Base-by-base conservation (phyloP, 2,329 filamentous ascomycete genomes). In the Aspergillus neoniger region DNA sequence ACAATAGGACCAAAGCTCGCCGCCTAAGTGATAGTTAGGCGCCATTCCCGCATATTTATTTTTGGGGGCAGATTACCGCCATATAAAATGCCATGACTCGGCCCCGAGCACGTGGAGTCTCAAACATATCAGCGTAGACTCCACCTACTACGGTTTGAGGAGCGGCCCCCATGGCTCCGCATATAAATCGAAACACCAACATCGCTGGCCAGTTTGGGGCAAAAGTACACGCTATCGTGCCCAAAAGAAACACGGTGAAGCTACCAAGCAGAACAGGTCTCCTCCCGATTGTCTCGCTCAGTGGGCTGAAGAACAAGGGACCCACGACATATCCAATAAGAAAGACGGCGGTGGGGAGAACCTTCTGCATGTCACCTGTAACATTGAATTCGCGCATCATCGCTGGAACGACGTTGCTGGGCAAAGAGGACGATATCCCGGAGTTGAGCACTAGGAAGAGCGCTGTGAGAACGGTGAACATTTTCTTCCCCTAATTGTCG, bases 251-350 rank as follows among this genome's bases (percentile, higher is more conserved):
- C 3, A 74, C 65, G n/a, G 72, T 50, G 60, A 86, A 86, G 0
- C 84, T 82, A 9, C 69, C 74, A 0, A 86, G 73, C 61, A 87
- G 67, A 6, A 81, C 74, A 1, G 72, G 68, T 52, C 68, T 74
- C 0, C 79, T 71, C 1, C 79, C 79, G 43, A 75, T 68, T 2
- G 74, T 70, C 53, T 81, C 79, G n/a, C 76, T 79, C 2, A 80
- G 62, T 0, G 79, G 79, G 4, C 76, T 78, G 41, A 76, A 79
- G 0, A 79, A 58, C 1, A 79, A 60, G 1, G 79, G 79, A 0
- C 78, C 79, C 9, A 80, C 64, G 4, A 73, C 71, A 58, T 76
- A 78, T 2, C 76, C 76, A 17, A 77, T 69, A 0, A 78, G 65
- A 49, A 76, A 78, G 5, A 75, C 67, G 4, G 74, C 72, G 0